Conservation (phyloP, 805 yeast genomes). For the Nakazawaea holstii region DNA sequence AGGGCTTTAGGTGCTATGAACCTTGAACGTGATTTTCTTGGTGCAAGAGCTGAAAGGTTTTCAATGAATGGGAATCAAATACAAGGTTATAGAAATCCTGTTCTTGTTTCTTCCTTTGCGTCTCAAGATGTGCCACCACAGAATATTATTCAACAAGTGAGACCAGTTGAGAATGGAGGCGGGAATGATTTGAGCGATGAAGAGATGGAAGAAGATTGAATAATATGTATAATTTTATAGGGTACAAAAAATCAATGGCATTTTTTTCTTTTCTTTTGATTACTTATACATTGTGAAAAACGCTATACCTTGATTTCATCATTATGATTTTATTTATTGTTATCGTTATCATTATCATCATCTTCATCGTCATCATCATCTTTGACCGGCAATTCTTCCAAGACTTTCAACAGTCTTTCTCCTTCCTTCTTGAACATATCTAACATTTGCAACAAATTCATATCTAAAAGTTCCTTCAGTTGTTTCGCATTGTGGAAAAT, state of each 20-base stretch:
- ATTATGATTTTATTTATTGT: slow-evolving; percentile 13
- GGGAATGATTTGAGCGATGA: slow-evolving; percentile 2
- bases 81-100: background rate
- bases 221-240: background rate
- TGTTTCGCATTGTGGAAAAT: slow-evolving; percentile 47
- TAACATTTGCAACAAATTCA: slow-evolving; percentile 42
- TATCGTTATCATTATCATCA: slow-evolving; percentile 12
- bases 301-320: background rate
- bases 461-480: slow-evolving; percentile 42
- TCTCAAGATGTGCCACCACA: background rate
- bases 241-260: background rate
- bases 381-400: slow-evolving; percentile 31
- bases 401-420: slow-evolving; percentile 39
- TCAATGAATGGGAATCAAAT: background rate
- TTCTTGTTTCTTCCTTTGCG: background rate
- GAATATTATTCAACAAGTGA: background rate
- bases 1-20: background rate
- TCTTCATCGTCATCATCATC: slow-evolving; percentile 9
- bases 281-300: background rate
- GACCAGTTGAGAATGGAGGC: background rate
- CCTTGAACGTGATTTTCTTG: slow-evolving; percentile 1
- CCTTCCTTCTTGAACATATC: slow-evolving; percentile 42
- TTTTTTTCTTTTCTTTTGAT: background rate
- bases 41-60: background rate
- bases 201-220: slow-evolving; percentile 8